A percentile compares a stretch with the other conserved stretches of the same genome.
Conservation (phyloP, 345 rosid genomes). For the Garcia nutans region DNA sequence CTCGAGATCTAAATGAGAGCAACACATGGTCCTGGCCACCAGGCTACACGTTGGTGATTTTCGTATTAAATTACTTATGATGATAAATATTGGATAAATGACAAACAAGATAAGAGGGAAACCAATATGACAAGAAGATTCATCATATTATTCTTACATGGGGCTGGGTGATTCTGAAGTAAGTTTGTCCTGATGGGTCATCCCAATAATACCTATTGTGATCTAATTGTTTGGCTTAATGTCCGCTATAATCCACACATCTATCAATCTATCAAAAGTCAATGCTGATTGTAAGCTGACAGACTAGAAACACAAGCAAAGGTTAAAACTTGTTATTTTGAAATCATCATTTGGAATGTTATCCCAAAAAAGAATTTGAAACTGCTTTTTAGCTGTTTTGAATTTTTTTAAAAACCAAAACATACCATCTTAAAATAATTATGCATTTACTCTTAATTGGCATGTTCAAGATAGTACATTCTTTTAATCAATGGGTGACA, state of each 20-base stretch:
- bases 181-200: background rate
- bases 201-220: background rate
- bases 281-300: background rate
- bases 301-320: too few species aligned
- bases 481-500: too few species aligned
- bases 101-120: background rate
- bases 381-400: too few species aligned
- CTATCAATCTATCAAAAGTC: background rate
- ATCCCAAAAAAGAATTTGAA: background rate
- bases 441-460: too few species aligned
- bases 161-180: background rate
- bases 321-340: background rate
- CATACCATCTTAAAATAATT: too few species aligned
- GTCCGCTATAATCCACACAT: background rate
- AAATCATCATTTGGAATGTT: too few species aligned
- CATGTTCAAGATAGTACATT: background rate
- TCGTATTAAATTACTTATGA: background rate
- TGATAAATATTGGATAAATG: too few species aligned
- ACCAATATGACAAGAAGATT: background rate
- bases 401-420: background rate
- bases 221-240: background rate
- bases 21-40: too few species aligned
- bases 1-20: too few species aligned
- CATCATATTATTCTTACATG: background rate
- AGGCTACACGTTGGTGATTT: too few species aligned